phyloP scores from a whole-genome alignment of 768 basidiomycete genomes.

The Gelatoporia subvermispora region DNA sequence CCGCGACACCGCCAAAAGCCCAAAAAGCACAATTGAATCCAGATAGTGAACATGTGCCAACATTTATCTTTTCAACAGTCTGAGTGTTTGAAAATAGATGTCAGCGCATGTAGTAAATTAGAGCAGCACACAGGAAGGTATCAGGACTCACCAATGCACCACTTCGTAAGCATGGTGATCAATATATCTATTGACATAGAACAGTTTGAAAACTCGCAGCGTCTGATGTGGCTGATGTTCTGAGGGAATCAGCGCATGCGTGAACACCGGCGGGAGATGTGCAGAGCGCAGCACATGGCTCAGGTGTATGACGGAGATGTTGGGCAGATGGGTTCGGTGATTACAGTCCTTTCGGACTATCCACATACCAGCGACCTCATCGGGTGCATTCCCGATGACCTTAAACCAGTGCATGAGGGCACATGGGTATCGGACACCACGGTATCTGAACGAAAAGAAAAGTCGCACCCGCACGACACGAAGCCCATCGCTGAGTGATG shows the following conservation, averaged over 20 bases:
- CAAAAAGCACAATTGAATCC: too few species aligned
- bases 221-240: neutral
- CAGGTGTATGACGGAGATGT: conserved; percentile 1
- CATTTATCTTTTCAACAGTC: too few species aligned
- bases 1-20: too few species aligned
- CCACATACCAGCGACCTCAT: too few species aligned
- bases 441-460: conserved; percentile 22
- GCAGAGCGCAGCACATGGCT: conserved; percentile 23
- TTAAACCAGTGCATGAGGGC: conserved; percentile 9
- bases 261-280: conserved; percentile 20
- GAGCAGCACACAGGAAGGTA: too few species aligned
- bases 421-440: conserved; percentile 19
- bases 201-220: neutral
- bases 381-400: conserved; percentile 14
- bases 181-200: conserved; percentile 4
- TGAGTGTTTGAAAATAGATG: too few species aligned
- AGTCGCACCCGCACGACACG: conserved; percentile 11
- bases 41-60: too few species aligned
- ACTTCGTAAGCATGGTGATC: conserved; percentile 4
- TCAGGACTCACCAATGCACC: too few species aligned
- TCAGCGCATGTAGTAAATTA: too few species aligned
- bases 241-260: neutral
- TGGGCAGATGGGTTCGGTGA: too few species aligned
- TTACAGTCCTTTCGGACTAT: too few species aligned
- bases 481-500: conserved; percentile 10